These are phyloP conservation scores for Xylaria digitata DNA, from an alignment of 2,329 filamentous ascomycete species.

Conservation along the genomic window DNA sequence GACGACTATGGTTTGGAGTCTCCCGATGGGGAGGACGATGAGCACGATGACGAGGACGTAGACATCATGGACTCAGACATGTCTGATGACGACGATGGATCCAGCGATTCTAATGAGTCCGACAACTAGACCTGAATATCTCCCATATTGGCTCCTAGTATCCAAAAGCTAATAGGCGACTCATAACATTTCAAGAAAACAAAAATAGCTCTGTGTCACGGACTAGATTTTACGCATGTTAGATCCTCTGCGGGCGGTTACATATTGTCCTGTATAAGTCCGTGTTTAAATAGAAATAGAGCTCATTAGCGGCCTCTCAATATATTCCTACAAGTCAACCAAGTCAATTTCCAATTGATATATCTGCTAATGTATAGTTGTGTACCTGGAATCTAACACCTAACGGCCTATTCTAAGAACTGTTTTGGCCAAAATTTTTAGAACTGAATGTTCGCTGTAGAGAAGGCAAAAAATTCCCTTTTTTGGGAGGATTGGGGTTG, in stretches of 20 bases:
- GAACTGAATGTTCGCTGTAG: too few species aligned
- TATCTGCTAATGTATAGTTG: background rate
- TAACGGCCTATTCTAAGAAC: too few species aligned
- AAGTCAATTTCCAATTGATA: background rate
- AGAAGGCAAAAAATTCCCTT: too few species aligned
- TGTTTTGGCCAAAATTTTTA: too few species aligned
- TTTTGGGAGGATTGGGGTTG: too few species aligned
- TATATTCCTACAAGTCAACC: background rate
- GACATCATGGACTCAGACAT: slow-evolving; percentile 40
- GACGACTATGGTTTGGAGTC: slow-evolving; percentile 87
- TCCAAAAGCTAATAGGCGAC: background rate
- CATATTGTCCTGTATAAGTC: background rate
- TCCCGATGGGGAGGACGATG: slow-evolving; percentile 65
- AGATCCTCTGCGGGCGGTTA: background rate
- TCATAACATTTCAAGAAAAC: background rate
- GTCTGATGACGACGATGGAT: slow-evolving; percentile 40
- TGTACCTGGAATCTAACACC: too few species aligned
- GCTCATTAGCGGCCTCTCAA: background rate
- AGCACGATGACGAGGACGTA: slow-evolving; percentile 40
- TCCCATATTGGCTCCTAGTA: background rate
- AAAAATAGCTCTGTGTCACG: background rate
- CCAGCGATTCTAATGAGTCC: slow-evolving; percentile 27
- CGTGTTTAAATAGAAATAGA: background rate
- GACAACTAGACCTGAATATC: slow-evolving; percentile 7
- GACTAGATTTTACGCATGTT: slow-evolving; percentile 1